phyloP scores from a whole-genome alignment of 139 green algal genomes.

The Gonium pectorale region DNA sequence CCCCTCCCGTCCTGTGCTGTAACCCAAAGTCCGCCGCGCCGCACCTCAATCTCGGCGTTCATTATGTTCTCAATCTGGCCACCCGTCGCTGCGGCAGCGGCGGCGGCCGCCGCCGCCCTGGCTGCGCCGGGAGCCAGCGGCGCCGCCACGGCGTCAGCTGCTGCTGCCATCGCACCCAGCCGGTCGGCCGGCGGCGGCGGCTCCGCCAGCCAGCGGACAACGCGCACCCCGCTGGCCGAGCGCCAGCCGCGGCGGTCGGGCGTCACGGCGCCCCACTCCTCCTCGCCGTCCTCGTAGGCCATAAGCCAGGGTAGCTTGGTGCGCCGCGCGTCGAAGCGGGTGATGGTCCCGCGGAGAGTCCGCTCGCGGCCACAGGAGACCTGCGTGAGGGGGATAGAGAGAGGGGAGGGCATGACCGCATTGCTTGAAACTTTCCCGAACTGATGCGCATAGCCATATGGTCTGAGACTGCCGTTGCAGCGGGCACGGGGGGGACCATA shows the following conservation, averaged over 20 bases:
- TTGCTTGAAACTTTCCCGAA: no score
- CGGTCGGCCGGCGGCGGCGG: constrained; percentile 14
- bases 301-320: neutral
- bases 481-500: no score
- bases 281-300: neutral
- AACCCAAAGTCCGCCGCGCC: neutral
- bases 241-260: neutral
- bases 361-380: neutral
- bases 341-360: neutral
- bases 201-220: neutral
- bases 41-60: constrained; percentile 27
- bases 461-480: no score
- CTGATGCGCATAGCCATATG: no score
- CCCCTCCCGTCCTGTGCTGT: no score
- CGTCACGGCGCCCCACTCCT: neutral
- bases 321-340: neutral
- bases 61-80: constrained; percentile 20
- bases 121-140: neutral
- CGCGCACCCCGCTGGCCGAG: neutral
- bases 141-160: constrained; percentile 4
- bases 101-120: neutral
- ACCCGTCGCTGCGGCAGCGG: neutral
- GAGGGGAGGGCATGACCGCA: no score
- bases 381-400: neutral
- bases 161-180: neutral